Percentiles rank a stretch among this genome's conserved stretches.
phyloP scores from a whole-genome alignment of 495 filamentous ascomycete genomes.

The Annulohypoxylon maeteangense region DNA sequence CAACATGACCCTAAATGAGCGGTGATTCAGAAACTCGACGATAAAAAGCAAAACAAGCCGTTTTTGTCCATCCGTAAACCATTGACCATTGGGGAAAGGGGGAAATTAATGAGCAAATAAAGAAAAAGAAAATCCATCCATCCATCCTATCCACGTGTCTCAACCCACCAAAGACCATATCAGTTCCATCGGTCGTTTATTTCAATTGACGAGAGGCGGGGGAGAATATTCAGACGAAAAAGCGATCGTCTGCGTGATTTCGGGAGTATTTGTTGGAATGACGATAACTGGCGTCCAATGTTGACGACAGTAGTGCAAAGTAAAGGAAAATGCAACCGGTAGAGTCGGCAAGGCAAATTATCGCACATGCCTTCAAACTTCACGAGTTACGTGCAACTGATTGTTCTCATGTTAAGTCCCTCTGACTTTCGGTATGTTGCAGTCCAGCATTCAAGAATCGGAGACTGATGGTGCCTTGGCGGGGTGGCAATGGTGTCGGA shows the following conservation, averaged over 20 bases:
- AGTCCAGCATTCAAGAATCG: neutral
- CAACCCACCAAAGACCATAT: neutral
- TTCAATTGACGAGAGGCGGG: neutral
- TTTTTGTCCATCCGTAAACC: neutral
- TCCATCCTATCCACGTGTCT: neutral
- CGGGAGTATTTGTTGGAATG: neutral
- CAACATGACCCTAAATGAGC: neutral
- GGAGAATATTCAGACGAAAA: neutral
- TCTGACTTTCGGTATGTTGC: neutral
- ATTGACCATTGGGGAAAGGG: neutral
- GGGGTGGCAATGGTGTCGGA: conserved; percentile 33
- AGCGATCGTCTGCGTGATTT: neutral
- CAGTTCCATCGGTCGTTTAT: neutral
- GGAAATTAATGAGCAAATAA: neutral
- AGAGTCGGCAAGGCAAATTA: too few relatives aligned
- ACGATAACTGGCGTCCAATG: neutral
- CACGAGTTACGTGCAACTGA: neutral
- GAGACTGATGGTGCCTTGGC: neutral
- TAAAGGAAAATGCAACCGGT: too few relatives aligned
- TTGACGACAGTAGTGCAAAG: neutral
- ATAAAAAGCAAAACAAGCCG: conserved; percentile 1
- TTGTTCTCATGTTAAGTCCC: neutral
- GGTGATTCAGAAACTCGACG: conserved; percentile 7
- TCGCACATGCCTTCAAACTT: neutral
- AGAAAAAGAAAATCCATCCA: neutral